Base-by-base conservation (phyloP, 2,329 filamentous ascomycete genomes). In the Diplodia intermedia region DNA sequence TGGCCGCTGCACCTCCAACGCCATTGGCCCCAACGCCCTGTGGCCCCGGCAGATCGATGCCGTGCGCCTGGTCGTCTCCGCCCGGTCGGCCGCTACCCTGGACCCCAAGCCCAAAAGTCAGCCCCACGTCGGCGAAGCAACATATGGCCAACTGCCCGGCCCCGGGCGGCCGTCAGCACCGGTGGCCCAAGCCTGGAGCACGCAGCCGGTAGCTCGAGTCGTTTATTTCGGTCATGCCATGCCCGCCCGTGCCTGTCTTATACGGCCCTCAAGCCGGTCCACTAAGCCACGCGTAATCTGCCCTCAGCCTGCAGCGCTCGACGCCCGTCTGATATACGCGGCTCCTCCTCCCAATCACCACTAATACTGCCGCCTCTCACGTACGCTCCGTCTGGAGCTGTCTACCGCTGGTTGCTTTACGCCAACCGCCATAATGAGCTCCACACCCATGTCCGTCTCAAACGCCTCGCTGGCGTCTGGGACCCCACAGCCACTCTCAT, bases 11-110 rank as follows among this genome's bases (percentile, higher is more conserved):
- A 26, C 20, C 20, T 18, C 12, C 20, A 3, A 0, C 11, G 18
- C 29, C 18, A 63, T 52, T 63, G 43, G 29, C 4, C 29, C n/a
- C 29, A 8, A 8, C 29, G 33, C 60, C n/a, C n/a, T n/a, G n/a
- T n/a, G n/a, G n/a, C n/a, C 40, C 60, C 60, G 60, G 43, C 60
- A 63, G 60, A 63, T 63, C 60, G 60, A 38, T 52, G 60, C 60
- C 60, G 43, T 52, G 43, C 60, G 60, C 40, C 60, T 62, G 60
- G 60, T 62, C 60, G 60, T 20, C 47, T 33, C 54, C 36, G 20
- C n/a, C 54, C 50, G 23, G 33, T 31, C 53, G 26, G 29, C 53
- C 53, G 26, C 26, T 18, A 15, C 14, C 4, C 38, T 20, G 57
- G 40, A 49, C 47, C 60, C 60, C 60, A 38, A 50, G 57, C 57